Conservation (phyloP, 2,329 filamentous ascomycete species). For the Pestalotiopsis sp. region DNA sequence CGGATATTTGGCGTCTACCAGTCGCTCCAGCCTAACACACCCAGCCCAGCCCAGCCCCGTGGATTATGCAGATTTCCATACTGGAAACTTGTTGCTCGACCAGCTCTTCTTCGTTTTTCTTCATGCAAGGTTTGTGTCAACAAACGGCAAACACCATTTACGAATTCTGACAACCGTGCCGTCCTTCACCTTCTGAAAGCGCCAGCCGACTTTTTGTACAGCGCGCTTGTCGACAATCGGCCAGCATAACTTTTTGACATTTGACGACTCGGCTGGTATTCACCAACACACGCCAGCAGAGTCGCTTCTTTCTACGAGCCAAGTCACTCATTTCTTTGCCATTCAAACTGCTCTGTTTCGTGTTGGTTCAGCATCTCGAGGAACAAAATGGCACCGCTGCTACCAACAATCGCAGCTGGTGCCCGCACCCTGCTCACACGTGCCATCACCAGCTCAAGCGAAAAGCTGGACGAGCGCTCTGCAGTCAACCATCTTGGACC, state of each 20-base stretch:
- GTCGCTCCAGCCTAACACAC: neutral
- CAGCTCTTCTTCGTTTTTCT: neutral
- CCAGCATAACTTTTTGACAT: neutral
- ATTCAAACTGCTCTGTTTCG: neutral
- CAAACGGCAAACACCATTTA: neutral
- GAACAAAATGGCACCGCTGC: slow-evolving; percentile 32
- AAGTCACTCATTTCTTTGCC: neutral
- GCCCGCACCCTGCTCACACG: slow-evolving; percentile 30
- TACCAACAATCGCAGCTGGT: slow-evolving; percentile 30
- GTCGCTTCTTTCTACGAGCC: neutral
- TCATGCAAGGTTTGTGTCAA: neutral
- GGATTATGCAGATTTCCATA: slow-evolving; percentile 3
- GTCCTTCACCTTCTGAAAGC: neutral
- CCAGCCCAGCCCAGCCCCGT: slow-evolving; percentile 8
- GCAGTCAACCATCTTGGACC: slow-evolving; percentile 35
- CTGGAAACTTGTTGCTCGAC: neutral
- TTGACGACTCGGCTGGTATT: slow-evolving; percentile 3
- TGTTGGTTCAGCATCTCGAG: neutral
- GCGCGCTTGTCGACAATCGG: neutral
- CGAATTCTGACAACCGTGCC: neutral
- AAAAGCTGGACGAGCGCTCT: neutral
- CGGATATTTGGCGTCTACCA: neutral
- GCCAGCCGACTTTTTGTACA: neutral
- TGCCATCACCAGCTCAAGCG: slow-evolving; percentile 19
- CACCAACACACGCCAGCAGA: neutral